These are phyloP conservation scores for Mycena floridula DNA, from an alignment of 768 basidiomycete genomes.

Conservation along the genomic window DNA sequence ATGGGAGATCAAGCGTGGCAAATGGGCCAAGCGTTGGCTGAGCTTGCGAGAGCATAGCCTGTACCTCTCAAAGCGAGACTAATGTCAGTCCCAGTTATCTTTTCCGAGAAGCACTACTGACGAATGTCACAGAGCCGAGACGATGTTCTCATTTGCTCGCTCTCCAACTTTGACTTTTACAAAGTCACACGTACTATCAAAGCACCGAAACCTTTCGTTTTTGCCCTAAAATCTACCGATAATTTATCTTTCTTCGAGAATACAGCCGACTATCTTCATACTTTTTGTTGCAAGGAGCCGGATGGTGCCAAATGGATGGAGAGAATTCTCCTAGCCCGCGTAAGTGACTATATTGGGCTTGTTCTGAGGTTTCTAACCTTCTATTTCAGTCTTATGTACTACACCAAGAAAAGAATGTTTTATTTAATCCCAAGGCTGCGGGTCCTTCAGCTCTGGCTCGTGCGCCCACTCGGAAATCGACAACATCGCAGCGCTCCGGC, in stretches of 20 bases:
- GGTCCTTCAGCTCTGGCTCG: constrained; percentile 27
- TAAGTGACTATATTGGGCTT: constrained; percentile 43
- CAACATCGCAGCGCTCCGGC: constrained; percentile 17
- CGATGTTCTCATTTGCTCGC: constrained; percentile 70
- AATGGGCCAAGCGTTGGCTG: constrained; percentile 93
- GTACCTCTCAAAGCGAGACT: constrained; percentile 86
- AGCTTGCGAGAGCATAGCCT: constrained; percentile 80
- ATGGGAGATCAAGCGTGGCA: constrained; percentile 86
- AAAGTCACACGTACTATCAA: constrained; percentile 69
- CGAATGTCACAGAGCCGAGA: constrained; percentile 69
- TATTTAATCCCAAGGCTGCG: constrained; percentile 39
- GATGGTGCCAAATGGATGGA: constrained; percentile 79
- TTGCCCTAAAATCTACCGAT: constrained; percentile 86
- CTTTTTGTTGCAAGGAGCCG: constrained; percentile 70
- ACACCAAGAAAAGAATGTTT: constrained; percentile 70
- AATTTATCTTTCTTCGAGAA: constrained; percentile 84
- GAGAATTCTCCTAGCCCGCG: constrained; percentile 74
- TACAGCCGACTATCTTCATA: constrained; percentile 80
- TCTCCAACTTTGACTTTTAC: constrained; percentile 89
- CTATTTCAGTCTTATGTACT: constrained; percentile 68
- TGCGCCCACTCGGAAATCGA: constrained; percentile 29
- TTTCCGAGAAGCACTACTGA: constrained; percentile 3
- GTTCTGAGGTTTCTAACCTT: constrained; percentile 7
- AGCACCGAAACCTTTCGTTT: constrained; percentile 79
- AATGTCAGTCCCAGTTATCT: constrained; percentile 43